These are phyloP conservation scores for Pontederia crassipes DNA, from an alignment of 176 grass and related monocot species.

Conservation along the genomic window DNA sequence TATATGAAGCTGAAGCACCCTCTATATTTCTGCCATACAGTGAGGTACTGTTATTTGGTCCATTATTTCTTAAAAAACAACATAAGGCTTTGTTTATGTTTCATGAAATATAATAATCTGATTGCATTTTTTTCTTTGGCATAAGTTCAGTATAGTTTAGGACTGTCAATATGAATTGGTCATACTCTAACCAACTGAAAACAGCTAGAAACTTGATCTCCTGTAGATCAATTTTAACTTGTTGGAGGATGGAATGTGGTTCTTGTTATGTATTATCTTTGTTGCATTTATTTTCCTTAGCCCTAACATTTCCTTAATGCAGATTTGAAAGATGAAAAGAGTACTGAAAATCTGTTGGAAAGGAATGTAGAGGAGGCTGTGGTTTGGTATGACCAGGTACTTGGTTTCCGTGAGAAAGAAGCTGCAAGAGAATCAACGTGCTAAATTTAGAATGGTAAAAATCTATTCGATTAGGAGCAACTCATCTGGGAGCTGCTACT, in stretches of 20 bases:
- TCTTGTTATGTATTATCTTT: not conserved
- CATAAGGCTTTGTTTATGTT: no score
- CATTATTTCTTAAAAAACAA: not conserved
- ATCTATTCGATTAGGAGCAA: no score
- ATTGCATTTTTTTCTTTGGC: no score
- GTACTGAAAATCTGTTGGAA: conserved; percentile 13
- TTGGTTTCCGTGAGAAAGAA: conserved; percentile 36
- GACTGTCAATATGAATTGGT: no score
- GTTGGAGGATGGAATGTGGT: not conserved
- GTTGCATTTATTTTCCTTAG: not conserved
- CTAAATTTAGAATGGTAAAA: no score
- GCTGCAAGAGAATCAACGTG: no score
- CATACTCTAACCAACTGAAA: no score
- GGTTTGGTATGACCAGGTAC: conserved; percentile 63
- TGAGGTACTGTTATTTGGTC: not conserved
- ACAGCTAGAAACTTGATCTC: no score
- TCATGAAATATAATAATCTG: no score
- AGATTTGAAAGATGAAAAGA: conserved; percentile 47
- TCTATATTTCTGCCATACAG: not conserved
- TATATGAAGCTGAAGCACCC: not conserved
- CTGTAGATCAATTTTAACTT: not conserved
- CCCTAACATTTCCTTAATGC: not conserved
- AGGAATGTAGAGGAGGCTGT: conserved; percentile 42
- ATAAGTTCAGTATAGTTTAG: no score
- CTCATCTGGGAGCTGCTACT: no score